Conservation (phyloP, 2,329 filamentous ascomycete genomes). For the Pseudogymnoascus sp. region DNA sequence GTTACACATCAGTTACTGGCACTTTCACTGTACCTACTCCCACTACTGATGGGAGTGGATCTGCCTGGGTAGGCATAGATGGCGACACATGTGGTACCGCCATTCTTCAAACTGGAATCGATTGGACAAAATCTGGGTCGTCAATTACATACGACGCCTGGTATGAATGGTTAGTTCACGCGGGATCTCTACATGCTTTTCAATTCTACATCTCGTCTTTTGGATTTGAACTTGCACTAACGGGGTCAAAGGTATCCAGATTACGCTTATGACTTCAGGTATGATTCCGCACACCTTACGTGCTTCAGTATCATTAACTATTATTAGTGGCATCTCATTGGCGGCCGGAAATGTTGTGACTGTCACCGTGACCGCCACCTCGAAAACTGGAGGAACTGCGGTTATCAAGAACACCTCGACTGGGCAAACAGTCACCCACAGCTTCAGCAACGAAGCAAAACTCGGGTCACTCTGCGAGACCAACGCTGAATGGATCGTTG, state of each 20-base stretch:
- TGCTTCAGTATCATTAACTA: background rate
- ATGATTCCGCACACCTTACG: slow-evolving; percentile 1
- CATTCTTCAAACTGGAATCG: slow-evolving; percentile 50
- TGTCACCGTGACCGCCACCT: slow-evolving; percentile 33
- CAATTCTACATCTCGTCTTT: background rate
- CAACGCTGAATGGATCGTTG: slow-evolving; percentile 47
- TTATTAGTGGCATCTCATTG: slow-evolving; percentile 32
- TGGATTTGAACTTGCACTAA: background rate
- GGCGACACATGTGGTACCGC: slow-evolving; percentile 47
- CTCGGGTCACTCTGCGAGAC: slow-evolving; percentile 33
- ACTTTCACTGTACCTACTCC: slow-evolving; percentile 46
- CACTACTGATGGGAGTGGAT: slow-evolving; percentile 38
- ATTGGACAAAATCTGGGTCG: slow-evolving; percentile 42
- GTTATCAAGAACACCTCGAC: slow-evolving; percentile 39
- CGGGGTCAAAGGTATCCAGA: slow-evolving; percentile 36
- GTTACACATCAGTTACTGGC: slow-evolving; percentile 45
- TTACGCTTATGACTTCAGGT: slow-evolving; percentile 43
- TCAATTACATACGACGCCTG: slow-evolving; percentile 44
- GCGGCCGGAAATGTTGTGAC: slow-evolving; percentile 38
- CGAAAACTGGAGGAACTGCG: slow-evolving; percentile 35
- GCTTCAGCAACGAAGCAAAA: slow-evolving; percentile 31
- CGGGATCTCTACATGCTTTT: background rate
- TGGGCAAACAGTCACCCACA: slow-evolving; percentile 37
- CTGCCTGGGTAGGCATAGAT: slow-evolving; percentile 55
- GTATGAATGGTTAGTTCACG: slow-evolving; percentile 44